These are phyloP conservation scores for Colletotrichum musae DNA, from an alignment of 2,329 filamentous ascomycete genomes.

Conservation along the genomic window DNA sequence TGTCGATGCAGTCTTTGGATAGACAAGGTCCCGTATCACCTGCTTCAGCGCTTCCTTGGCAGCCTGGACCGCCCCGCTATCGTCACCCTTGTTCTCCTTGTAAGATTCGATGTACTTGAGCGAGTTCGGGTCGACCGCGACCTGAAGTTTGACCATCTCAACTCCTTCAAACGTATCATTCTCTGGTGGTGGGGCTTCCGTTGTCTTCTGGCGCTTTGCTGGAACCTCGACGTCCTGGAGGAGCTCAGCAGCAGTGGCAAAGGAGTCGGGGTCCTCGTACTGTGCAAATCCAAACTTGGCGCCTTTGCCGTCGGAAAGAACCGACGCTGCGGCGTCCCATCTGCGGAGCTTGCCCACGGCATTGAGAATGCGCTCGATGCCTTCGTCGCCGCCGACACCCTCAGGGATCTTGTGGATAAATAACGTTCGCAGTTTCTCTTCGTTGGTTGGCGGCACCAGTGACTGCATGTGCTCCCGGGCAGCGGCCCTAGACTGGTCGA, in stretches of 20 bases:
- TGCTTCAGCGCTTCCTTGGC: slow-evolving; percentile 78
- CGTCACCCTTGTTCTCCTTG: slow-evolving; percentile 76
- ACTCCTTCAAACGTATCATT: slow-evolving; percentile 67
- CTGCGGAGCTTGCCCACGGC: slow-evolving; percentile 85
- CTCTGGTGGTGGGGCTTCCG: slow-evolving; percentile 53
- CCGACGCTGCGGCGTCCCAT: slow-evolving; percentile 82
- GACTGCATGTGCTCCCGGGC: slow-evolving; percentile 79
- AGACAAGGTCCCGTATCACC: slow-evolving; percentile 79
- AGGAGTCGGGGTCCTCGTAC: slow-evolving; percentile 91
- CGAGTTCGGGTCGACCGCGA: slow-evolving; percentile 86
- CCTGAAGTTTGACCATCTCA: slow-evolving; percentile 79
- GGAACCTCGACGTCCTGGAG: slow-evolving; percentile 88
- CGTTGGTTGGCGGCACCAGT: slow-evolving; percentile 84
- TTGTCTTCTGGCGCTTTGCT: slow-evolving; percentile 77
- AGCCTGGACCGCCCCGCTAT: slow-evolving; percentile 74
- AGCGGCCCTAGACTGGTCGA: slow-evolving; percentile 77
- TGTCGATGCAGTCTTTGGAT: slow-evolving; percentile 67
- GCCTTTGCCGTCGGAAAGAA: slow-evolving; percentile 78
- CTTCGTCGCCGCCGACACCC: slow-evolving; percentile 81
- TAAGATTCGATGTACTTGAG: slow-evolving; percentile 89
- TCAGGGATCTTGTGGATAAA: slow-evolving; percentile 91
- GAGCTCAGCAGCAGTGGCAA: slow-evolving; percentile 87
- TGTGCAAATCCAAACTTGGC: slow-evolving; percentile 95
- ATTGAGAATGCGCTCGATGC: slow-evolving; percentile 82
- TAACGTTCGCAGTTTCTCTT: slow-evolving; percentile 92